Evolutionary conservation across 2,329 filamentous ascomycete species (phyloP), one percentile per base, ranked within the genome.

Genomic region (Colletotrichum sp.): DNA sequence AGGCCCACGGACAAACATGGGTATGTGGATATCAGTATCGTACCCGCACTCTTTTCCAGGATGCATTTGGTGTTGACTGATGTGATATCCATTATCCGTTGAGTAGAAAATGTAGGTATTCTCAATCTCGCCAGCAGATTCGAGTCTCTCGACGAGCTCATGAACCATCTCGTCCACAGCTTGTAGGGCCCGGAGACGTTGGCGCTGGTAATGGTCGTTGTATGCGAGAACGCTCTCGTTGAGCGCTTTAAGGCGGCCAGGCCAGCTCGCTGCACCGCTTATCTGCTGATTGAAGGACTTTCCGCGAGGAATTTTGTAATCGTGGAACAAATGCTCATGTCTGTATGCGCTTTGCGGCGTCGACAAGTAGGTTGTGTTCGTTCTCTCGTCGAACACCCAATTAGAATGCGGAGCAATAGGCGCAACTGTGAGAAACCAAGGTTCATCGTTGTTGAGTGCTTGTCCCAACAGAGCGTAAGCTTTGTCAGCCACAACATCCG

Each of bases 351-450:
- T 57, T 68, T 8, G 76, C 29, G 72, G 55, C 83, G 85, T 74
- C 91, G 90, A 0, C 88, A 89, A 3, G 88, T 64, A 65, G 87
- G n/a, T 88, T 84, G 0, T 90, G 89, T 57, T 47, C 0, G 89
- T 86, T 75, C 86, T 79, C 12, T 84, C 76, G 73, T 86, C 86
- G 21, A 70, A 38, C 8, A 57, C 67, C 67, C 38, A 55, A 33
- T 70, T 70, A 15, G 68, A 64, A 33, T 70, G 68, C 11, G 61
- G 68, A 8, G 68, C 68, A 29, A 70, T 65, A 27, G 61, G 68
- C 0, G 91, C 89, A 8, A 92, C 83, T 1, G 85, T 87, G 8
- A 93, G 81, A 79, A 93, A 92, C 81, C 92, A 93, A 0, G 68
- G 68, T 1, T 84, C 81, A 0, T 85, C 80, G 1, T 83, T 81